phyloP scores from a whole-genome alignment of 345 rosid species.

The Cardamine chenopodiifolia region DNA sequence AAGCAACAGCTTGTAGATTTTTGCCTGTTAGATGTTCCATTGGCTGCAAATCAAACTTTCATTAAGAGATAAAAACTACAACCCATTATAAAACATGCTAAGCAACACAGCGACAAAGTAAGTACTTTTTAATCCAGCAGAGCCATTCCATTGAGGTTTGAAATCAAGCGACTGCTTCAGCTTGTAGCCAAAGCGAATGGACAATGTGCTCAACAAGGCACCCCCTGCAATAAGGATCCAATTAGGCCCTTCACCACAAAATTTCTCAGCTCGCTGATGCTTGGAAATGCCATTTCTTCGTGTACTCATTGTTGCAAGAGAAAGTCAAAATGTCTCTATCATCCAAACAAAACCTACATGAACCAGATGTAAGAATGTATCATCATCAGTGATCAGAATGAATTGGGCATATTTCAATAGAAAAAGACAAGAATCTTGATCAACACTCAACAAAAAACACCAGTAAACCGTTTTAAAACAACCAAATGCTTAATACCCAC shows the following conservation, averaged over 20 bases:
- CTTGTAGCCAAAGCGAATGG: constrained; percentile 89
- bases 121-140: constrained; percentile 52
- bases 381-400: background rate
- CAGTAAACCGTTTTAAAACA: background rate
- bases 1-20: constrained; percentile 28
- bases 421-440: constrained; percentile 6
- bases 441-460: background rate
- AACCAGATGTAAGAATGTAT: constrained; percentile 18
- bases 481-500: constrained; percentile 1
- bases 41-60: constrained; percentile 25
- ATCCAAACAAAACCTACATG: constrained; percentile 66
- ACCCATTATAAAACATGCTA: background rate
- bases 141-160: constrained; percentile 57
- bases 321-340: constrained; percentile 38
- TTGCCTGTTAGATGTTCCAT: constrained; percentile 38
- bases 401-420: background rate
- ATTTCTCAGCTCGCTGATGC: constrained; percentile 50
- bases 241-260: constrained; percentile 70
- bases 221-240: constrained; percentile 96
- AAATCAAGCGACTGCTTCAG: constrained; percentile 68
- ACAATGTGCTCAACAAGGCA: constrained; percentile 88
- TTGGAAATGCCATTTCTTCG: constrained; percentile 54
- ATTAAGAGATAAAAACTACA: constrained; percentile 17
- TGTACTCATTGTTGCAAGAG: constrained; percentile 67
- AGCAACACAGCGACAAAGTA: background rate